A percentile compares a stretch with the other conserved stretches of the same genome.
Conservation (phyloP, 2,329 filamentous ascomycete species). For the Pezicula carpinea region DNA sequence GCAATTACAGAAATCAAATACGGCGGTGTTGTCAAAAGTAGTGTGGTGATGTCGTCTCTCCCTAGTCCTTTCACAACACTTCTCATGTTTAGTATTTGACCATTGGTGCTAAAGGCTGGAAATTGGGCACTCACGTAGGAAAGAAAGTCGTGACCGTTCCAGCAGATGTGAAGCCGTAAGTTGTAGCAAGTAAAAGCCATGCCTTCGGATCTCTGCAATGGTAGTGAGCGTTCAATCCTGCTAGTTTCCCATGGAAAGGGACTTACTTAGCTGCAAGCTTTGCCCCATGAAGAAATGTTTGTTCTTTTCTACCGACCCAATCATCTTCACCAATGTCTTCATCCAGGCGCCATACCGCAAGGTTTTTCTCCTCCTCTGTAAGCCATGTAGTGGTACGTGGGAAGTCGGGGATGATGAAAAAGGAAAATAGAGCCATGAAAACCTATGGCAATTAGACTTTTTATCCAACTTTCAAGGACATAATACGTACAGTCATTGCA, state of each 20-base stretch:
- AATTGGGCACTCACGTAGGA: constrained; percentile 52
- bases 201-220: background rate
- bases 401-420: constrained; percentile 60
- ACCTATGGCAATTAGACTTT: no score
- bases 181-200: constrained; percentile 36
- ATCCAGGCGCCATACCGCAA: constrained; percentile 54
- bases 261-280: constrained; percentile 16
- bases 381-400: constrained; percentile 54
- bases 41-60: constrained; percentile 42
- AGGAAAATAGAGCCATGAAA: constrained; percentile 49
- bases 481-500: constrained; percentile 46
- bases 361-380: constrained; percentile 43
- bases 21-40: constrained; percentile 58
- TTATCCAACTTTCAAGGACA: background rate
- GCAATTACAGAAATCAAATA: constrained; percentile 56
- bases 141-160: constrained; percentile 61
- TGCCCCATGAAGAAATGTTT: constrained; percentile 47
- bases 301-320: constrained; percentile 48
- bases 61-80: constrained; percentile 24
- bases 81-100: constrained; percentile 20
- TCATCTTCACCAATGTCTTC: constrained; percentile 60
- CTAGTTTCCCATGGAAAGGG: background rate
- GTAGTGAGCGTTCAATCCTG: background rate
- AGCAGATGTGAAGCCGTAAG: constrained; percentile 50
- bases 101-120: background rate